These are phyloP conservation scores for Tulasnella sp. DNA, from an alignment of 768 basidiomycete species.

Conservation along the genomic window DNA sequence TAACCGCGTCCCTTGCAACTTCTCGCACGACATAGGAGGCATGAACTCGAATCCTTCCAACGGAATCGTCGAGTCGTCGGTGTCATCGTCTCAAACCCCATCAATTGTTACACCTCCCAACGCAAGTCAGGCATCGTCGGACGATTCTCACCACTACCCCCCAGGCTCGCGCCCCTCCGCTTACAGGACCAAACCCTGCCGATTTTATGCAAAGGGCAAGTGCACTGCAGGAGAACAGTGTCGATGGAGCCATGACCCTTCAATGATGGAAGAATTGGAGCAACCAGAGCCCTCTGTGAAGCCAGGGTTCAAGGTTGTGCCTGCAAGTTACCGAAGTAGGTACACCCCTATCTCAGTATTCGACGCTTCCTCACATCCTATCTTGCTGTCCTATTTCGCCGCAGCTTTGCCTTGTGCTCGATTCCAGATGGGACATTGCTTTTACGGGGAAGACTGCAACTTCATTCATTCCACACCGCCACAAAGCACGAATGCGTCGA, in stretches of 20 bases:
- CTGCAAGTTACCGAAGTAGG: conserved; percentile 23
- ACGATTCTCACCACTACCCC: not conserved
- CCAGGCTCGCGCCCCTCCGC: not conserved
- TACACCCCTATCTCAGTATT: not conserved
- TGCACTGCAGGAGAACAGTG: conserved; percentile 21
- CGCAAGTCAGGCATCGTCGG: conserved; percentile 9
- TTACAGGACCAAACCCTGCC: conserved; percentile 22
- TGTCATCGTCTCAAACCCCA: conserved; percentile 5
- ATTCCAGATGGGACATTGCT: conserved; percentile 19
- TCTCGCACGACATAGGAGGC: conserved; percentile 17
- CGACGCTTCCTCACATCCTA: not conserved
- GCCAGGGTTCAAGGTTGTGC: conserved; percentile 22
- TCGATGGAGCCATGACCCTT: conserved; percentile 24
- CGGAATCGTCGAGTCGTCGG: not conserved
- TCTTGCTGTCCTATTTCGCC: not conserved
- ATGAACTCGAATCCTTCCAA: not conserved
- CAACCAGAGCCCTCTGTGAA: not conserved
- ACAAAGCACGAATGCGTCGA: not conserved
- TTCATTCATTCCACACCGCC: conserved; percentile 18
- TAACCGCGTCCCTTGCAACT: conserved; percentile 20
- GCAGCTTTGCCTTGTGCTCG: conserved; percentile 22
- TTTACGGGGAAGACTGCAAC: conserved; percentile 23
- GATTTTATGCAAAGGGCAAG: conserved; percentile 23
- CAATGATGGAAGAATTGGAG: not conserved
- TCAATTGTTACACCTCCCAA: conserved; percentile 14